Percentiles rank a stretch among this genome's conserved stretches.
These are phyloP conservation scores for Fusarium odoratissimum DNA, from an alignment of 2,329 filamentous ascomycete species.

Conservation along the genomic window DNA sequence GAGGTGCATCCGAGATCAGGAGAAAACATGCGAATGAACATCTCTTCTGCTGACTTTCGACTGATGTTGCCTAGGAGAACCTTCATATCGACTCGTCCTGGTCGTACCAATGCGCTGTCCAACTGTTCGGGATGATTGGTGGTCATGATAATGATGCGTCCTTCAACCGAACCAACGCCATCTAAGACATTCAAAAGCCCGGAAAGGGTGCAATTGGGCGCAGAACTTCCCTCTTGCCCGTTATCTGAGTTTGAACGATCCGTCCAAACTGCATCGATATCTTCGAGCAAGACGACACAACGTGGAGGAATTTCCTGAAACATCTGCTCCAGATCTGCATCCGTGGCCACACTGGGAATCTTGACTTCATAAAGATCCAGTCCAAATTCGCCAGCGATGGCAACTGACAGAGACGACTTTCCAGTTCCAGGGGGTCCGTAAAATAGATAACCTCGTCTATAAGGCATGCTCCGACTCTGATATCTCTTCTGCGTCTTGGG, in stretches of 20 bases:
- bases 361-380: conserved; percentile 63
- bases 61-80: conserved; percentile 66
- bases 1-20: conserved; percentile 47
- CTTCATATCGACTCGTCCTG: conserved; percentile 74
- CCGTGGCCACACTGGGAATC: conserved; percentile 61
- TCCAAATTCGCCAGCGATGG: conserved; percentile 62
- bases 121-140: conserved; percentile 75
- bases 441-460: conserved; percentile 68
- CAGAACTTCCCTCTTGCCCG: conserved; percentile 28
- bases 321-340: conserved; percentile 62
- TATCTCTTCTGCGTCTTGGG: conserved; percentile 67
- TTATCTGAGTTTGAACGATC: conserved; percentile 40
- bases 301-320: conserved; percentile 64
- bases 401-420: conserved; percentile 67
- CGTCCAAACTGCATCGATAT: conserved; percentile 60
- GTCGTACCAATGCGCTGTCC: conserved; percentile 72
- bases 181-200: conserved; percentile 77
- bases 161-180: conserved; percentile 76
- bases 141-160: conserved; percentile 79
- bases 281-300: conserved; percentile 66
- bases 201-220: conserved; percentile 64
- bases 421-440: conserved; percentile 72
- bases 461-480: conserved; percentile 62
- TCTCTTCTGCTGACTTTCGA: conserved; percentile 55
- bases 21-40: conserved; percentile 61